These are phyloP conservation scores for Ceratocystis colombiana DNA, from an alignment of 2,329 filamentous ascomycete genomes.

Conservation along the genomic window DNA sequence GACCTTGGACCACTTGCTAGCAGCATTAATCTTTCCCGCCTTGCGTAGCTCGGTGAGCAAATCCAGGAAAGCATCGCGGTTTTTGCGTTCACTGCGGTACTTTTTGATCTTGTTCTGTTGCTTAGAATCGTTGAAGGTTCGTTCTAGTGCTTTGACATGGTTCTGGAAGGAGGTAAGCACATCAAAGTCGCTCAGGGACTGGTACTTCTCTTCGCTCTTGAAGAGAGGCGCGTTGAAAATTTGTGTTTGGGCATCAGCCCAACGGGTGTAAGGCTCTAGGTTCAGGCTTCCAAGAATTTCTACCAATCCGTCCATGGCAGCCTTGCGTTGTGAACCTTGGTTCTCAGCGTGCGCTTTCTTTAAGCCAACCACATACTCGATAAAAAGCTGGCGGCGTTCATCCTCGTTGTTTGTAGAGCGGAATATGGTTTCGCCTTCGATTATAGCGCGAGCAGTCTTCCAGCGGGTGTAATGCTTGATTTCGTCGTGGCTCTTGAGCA, in stretches of 20 bases:
- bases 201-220: conserved; percentile 73
- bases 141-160: conserved; percentile 86
- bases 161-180: conserved; percentile 87
- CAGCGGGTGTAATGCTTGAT: conserved; percentile 95
- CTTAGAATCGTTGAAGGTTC: conserved; percentile 78
- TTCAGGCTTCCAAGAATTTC: conserved; percentile 68
- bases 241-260: conserved; percentile 77
- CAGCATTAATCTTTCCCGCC: conserved; percentile 75
- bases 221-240: conserved; percentile 38
- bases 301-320: conserved; percentile 73
- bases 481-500: conserved; percentile 92
- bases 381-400: conserved; percentile 81
- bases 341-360: conserved; percentile 70
- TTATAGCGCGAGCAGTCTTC: conserved; percentile 89
- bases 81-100: conserved; percentile 71
- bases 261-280: conserved; percentile 86
- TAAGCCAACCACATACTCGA: conserved; percentile 81
- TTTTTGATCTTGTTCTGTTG: conserved; percentile 79
- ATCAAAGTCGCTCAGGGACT: conserved; percentile 75
- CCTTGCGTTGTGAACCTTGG: conserved; percentile 61
- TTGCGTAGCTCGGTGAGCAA: conserved; percentile 65
- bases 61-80: conserved; percentile 67
- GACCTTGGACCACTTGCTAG: conserved; percentile 80
- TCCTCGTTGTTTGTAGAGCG: conserved; percentile 78
- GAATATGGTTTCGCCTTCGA: conserved; percentile 92